Percentiles rank a stretch among this genome's conserved stretches.
These are phyloP conservation scores for Hapsidospora chrysogenum DNA, from an alignment of 495 filamentous ascomycete genomes.

Conservation along the genomic window DNA sequence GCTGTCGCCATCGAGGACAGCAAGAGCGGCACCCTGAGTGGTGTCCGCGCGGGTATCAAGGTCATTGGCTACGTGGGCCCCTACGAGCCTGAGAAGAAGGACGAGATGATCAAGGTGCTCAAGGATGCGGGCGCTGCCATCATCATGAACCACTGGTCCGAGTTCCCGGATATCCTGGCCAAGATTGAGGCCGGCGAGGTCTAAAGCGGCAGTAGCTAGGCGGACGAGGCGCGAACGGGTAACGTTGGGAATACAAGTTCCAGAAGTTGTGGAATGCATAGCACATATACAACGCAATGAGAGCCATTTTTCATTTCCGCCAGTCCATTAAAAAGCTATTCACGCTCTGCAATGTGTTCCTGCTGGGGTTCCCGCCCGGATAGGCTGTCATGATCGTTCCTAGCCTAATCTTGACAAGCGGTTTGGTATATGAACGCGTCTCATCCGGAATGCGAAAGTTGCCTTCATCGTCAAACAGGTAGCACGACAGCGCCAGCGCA, in stretches of 20 bases:
- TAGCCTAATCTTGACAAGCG: slow-evolving; percentile 56
- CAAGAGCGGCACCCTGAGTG: slow-evolving; percentile 70
- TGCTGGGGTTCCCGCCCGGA: slow-evolving; percentile 61
- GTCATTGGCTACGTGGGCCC: slow-evolving; percentile 79
- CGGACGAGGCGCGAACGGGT: background rate
- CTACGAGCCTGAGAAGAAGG: slow-evolving; percentile 53
- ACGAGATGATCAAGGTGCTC: slow-evolving; percentile 54
- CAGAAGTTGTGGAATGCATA: too few species aligned
- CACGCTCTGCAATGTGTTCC: slow-evolving; percentile 68
- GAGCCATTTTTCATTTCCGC: slow-evolving; percentile 1
- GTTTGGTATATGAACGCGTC: slow-evolving; percentile 42
- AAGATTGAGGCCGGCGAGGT: slow-evolving; percentile 37
- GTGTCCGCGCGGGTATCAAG: slow-evolving; percentile 64
- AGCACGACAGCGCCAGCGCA: slow-evolving; percentile 32
- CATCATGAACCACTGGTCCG: slow-evolving; percentile 76
- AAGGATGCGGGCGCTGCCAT: slow-evolving; percentile 51
- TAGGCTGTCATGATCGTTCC: slow-evolving; percentile 60
- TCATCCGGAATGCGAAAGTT: slow-evolving; percentile 6
- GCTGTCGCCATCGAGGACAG: slow-evolving; percentile 81
- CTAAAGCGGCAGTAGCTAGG: slow-evolving; percentile 3
- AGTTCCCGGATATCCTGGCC: slow-evolving; percentile 55
- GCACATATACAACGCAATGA: background rate
- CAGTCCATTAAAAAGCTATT: slow-evolving; percentile 72
- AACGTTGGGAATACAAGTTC: background rate
- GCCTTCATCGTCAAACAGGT: slow-evolving; percentile 19